These are phyloP conservation scores for Helenozyma rhizophorensis DNA, from an alignment of 805 yeast species.

Conservation along the genomic window DNA sequence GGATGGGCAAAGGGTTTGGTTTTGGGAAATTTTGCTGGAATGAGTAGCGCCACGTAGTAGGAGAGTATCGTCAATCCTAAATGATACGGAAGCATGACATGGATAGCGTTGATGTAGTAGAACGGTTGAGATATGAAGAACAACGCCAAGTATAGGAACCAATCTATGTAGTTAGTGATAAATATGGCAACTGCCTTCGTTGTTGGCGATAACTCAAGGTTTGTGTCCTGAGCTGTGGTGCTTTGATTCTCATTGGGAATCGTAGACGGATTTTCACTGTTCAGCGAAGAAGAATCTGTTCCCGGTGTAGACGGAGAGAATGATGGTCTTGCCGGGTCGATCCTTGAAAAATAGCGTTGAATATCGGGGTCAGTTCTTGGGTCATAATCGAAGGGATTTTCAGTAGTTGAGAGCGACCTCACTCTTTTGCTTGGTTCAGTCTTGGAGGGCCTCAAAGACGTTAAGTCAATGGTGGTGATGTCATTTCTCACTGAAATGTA, in stretches of 20 bases:
- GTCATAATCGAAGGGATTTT: slow-evolving; percentile 4
- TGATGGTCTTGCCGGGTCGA: too few relatives aligned
- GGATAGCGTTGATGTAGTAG: slow-evolving; percentile 46
- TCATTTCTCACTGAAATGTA: slow-evolving; percentile 23
- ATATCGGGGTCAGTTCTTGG: not conserved
- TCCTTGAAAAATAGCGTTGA: not conserved
- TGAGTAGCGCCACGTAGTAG: slow-evolving; percentile 47
- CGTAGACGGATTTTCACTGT: too few relatives aligned
- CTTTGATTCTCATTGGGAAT: too few relatives aligned
- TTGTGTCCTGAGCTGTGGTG: too few relatives aligned
- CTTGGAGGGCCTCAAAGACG: slow-evolving; percentile 3
- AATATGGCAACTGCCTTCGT: slow-evolving; percentile 29
- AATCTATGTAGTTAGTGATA: slow-evolving; percentile 48
- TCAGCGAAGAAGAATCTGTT: too few relatives aligned
- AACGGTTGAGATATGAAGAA: slow-evolving; percentile 56
- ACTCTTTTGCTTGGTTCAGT: slow-evolving; percentile 2
- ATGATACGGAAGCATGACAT: slow-evolving; percentile 59
- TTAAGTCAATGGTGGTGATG: slow-evolving; percentile 36
- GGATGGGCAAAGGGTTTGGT: slow-evolving; percentile 62
- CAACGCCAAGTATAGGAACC: slow-evolving; percentile 44
- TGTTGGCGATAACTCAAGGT: slow-evolving; percentile 3
- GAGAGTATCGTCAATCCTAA: slow-evolving; percentile 54
- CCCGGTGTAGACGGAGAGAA: too few relatives aligned
- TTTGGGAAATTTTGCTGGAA: slow-evolving; percentile 42
- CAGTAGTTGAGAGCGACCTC: slow-evolving; percentile 4